Conservation (phyloP, 768 basidiomycete species). For the Lactarius indigo region DNA sequence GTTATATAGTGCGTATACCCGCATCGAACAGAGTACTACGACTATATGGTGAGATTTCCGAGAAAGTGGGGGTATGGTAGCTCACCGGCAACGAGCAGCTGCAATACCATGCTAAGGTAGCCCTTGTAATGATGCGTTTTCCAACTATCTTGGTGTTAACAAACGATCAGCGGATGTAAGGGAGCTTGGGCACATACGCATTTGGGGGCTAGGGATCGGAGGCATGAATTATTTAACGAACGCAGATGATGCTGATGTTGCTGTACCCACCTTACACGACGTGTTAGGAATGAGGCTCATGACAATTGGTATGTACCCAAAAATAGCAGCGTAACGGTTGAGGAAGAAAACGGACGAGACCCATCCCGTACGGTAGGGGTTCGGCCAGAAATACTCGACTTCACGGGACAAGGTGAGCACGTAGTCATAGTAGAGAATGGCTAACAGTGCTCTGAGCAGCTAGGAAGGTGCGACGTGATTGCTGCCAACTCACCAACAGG, state of each 20-base stretch:
- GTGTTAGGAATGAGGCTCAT: background rate
- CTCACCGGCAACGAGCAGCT: constrained; percentile 2
- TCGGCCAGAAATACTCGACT: constrained; percentile 24
- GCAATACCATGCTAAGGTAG: background rate
- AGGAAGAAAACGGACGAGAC: constrained; percentile 24
- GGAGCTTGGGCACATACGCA: background rate
- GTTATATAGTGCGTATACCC: constrained; percentile 6
- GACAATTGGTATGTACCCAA: constrained; percentile 22
- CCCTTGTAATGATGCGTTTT: background rate
- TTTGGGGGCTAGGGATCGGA: background rate
- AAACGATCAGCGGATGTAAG: background rate
- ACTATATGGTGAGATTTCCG: background rate
- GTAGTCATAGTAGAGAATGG: constrained; percentile 27
- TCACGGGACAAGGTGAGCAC: constrained; percentile 25
- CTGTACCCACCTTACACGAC: background rate
- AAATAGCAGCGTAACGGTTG: constrained; percentile 24
- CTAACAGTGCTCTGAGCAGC: background rate
- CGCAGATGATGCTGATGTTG: background rate
- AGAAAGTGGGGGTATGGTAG: background rate
- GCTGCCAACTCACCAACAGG: background rate
- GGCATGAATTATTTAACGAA: background rate
- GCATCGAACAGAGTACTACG: constrained; percentile 1
- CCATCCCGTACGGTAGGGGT: background rate
- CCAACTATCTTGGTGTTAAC: background rate
- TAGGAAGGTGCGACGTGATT: background rate